Percentiles rank a stretch among this genome's conserved stretches.
Conservation (phyloP, 345 rosid species). For the Excoecaria cochinchinensis region DNA sequence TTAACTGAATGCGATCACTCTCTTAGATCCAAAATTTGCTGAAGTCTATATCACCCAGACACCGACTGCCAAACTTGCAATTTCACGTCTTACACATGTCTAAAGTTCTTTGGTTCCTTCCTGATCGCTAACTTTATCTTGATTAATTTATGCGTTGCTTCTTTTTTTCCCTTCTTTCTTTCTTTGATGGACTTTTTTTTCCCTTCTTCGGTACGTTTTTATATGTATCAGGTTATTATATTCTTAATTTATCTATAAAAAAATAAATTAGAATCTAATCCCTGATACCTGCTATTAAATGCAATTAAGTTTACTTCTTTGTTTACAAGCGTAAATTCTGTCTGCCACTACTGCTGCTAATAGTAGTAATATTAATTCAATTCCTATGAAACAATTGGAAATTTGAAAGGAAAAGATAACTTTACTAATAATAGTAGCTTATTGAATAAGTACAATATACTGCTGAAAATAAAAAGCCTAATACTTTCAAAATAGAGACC, state of each 20-base stretch:
- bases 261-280: no score
- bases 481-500: not conserved
- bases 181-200: not conserved
- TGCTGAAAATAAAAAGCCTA: no score
- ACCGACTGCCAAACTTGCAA: not conserved
- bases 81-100: constrained; percentile 1
- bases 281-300: no score
- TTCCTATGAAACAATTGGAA: no score
- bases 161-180: not conserved
- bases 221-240: not conserved
- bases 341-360: no score
- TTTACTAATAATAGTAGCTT: no score
- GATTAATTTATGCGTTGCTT: not conserved
- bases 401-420: no score
- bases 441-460: no score
- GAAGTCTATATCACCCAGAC: not conserved
- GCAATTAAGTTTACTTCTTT: no score
- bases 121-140: not conserved
- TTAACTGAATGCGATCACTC: not conserved
- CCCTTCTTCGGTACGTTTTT: not conserved
- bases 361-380: no score
- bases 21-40: not conserved
- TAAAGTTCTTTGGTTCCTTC: not conserved
- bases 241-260: no score
- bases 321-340: no score